Base-by-base conservation (phyloP, 176 grass and related monocot genomes). In the Oryza nivara region DNA sequence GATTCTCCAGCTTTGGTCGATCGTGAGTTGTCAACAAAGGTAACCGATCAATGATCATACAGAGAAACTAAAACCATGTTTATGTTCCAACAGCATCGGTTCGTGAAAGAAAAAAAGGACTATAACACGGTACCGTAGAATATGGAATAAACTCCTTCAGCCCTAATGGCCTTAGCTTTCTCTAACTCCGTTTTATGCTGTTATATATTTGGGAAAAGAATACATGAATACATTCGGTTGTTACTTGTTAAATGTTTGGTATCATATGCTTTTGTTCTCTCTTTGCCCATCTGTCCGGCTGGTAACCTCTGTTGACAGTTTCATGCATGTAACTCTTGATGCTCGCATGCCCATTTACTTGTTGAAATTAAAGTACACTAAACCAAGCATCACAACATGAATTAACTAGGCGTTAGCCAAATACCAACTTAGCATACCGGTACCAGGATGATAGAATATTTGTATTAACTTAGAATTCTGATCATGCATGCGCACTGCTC, bases 221-320 rank as follows among this genome's bases (percentile, higher is more conserved):
- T 51, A 63, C 71, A 41, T 70, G 83, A 67, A 82, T 60, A 77
- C 78, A 82, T 90, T 82, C 67, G 56, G 63, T 11, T 77, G 46
- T 82, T 82, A 46, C 88, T 73, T 82, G 88, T 90, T 86, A 90
- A 86, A 68, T 82, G 83, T 19, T 67, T 82, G 83, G 79, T 54
- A 90, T 82, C 88, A 17, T 77, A 73, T 73, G 83, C 79, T 78
- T 68, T 56, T 82, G 82, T 86, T 77, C 47, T 80, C 63, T 70
- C 4, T 28, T 32, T 67, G 69, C 49, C 52, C 66, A 61, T 44
- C 35, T 30, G 46, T 75, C 8, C 20, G 23, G 58, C 58, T 8
- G 58, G 58, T 63, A 63, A 10, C n/a, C 15, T 20, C 52, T 58
- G 52, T 23, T 63, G 54, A 63, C n/a, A 63, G 58, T 23, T 63